Percentiles rank a stretch among this genome's conserved stretches.
Conservation (phyloP, 805 yeast genomes). For the Metschnikowia kofuensis region DNA sequence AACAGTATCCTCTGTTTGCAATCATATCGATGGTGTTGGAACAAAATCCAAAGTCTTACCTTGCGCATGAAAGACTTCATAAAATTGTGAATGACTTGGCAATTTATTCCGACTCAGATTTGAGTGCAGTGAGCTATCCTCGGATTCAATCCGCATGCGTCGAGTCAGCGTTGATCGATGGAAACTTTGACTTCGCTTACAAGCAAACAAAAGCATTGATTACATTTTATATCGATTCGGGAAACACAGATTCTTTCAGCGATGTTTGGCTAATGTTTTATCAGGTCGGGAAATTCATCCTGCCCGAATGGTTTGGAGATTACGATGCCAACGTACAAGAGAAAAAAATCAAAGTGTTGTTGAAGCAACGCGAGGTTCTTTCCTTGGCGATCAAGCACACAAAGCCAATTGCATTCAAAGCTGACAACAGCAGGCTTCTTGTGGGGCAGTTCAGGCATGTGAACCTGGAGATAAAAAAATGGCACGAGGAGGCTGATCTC, state of each 20-base stretch:
- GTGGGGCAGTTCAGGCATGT: conserved; percentile 62
- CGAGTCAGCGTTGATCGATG: conserved; percentile 61
- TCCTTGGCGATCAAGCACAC: conserved; percentile 46
- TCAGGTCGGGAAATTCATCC: conserved; percentile 60
- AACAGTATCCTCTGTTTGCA: conserved; percentile 14
- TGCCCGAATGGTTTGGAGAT: conserved; percentile 21
- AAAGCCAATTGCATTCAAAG: conserved; percentile 39
- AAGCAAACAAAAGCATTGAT: conserved; percentile 39
- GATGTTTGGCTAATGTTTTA: conserved; percentile 68
- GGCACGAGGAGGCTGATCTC: conserved; percentile 13
- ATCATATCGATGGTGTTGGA: conserved; percentile 48
- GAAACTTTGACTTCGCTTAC: conserved; percentile 60
- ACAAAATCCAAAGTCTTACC: conserved; percentile 50
- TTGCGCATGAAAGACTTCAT: conserved; percentile 40
- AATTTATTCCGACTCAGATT: conserved; percentile 32
- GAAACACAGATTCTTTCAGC: conserved; percentile 17
- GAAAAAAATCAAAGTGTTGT: conserved; percentile 24
- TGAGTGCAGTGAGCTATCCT: conserved; percentile 24
- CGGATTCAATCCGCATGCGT: conserved; percentile 50
- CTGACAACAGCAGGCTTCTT: conserved; percentile 53
- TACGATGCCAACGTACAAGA: conserved; percentile 15
- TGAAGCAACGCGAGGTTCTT: conserved; percentile 53
- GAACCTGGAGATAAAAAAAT: conserved; percentile 33
- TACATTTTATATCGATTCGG: conserved; percentile 18
- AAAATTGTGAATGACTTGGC: conserved; percentile 40